phyloP scores from a whole-genome alignment of 257 asterid species.

The Penstemon newberryi region DNA sequence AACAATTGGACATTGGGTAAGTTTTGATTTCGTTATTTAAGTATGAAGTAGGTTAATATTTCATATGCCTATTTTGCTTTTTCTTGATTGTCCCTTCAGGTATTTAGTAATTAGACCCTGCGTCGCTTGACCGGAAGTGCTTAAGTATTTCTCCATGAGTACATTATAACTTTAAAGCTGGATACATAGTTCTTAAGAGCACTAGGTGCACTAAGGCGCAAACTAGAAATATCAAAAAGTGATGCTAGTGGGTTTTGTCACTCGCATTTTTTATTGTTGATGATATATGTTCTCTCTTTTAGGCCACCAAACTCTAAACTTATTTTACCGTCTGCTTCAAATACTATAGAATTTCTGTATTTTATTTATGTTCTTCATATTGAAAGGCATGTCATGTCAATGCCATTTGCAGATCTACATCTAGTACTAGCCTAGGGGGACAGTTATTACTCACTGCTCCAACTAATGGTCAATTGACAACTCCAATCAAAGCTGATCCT shows the following conservation, averaged over 20 bases:
- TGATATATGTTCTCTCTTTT: neutral
- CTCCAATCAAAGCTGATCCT: slow-evolving; percentile 54
- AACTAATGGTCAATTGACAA: slow-evolving; percentile 46
- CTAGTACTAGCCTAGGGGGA: slow-evolving; percentile 55
- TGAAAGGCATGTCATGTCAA: neutral
- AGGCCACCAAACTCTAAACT: neutral
- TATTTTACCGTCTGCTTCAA: neutral
- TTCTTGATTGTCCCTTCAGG: slow-evolving; percentile 10
- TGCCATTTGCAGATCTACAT: slow-evolving; percentile 54
- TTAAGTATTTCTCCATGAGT: neutral
- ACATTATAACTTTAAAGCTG: no score
- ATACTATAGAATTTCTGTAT: slow-evolving; percentile 1
- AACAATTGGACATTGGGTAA: slow-evolving; percentile 63
- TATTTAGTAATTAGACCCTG: neutral
- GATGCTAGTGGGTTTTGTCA: no score
- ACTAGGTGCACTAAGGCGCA: no score
- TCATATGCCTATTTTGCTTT: slow-evolving; percentile 26
- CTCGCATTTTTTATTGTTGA: neutral
- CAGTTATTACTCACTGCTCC: slow-evolving; percentile 70
- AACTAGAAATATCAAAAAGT: no score
- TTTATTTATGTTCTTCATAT: slow-evolving; percentile 18
- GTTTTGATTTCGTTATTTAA: slow-evolving; percentile 22
- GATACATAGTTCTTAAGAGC: no score
- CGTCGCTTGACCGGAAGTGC: slow-evolving; percentile 1
- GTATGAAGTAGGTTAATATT: slow-evolving; percentile 15